These are phyloP conservation scores for Solanum paucissectum DNA, from an alignment of 257 asterid genomes.

Conservation along the genomic window DNA sequence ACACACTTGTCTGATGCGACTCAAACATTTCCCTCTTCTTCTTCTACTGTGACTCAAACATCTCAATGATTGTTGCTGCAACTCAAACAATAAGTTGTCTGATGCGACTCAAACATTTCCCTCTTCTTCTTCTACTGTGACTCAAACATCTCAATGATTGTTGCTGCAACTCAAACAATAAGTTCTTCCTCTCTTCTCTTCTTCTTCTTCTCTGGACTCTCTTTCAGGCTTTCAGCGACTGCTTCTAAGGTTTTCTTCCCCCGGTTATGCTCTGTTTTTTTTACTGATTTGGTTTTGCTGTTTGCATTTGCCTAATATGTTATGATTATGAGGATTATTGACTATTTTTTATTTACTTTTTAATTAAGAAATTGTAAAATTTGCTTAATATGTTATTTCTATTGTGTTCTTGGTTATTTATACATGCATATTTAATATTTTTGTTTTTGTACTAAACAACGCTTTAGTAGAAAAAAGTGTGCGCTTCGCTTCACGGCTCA, in stretches of 20 bases:
- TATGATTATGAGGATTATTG: background rate
- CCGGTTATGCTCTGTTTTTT: background rate
- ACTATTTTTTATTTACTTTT: background rate
- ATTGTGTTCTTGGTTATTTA: background rate
- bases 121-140: background rate
- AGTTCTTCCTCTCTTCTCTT: background rate
- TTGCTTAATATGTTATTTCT: background rate
- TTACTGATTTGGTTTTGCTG: background rate
- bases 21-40: background rate
- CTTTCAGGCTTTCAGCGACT: background rate
- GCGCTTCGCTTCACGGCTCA: no score
- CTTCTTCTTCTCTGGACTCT: no score
- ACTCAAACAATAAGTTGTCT: background rate
- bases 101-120: background rate
- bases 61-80: background rate
- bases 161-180: background rate
- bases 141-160: background rate
- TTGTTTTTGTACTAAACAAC: background rate
- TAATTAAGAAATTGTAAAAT: no score
- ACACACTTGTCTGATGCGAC: background rate
- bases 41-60: background rate
- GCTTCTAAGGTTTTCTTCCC: background rate
- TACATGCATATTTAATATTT: background rate
- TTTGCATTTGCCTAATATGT: background rate
- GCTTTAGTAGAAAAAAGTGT: background rate